Evolutionary conservation across 805 yeast species (phyloP).

Genomic region (Zygosaccharomyces kombuchaensis): DNA sequence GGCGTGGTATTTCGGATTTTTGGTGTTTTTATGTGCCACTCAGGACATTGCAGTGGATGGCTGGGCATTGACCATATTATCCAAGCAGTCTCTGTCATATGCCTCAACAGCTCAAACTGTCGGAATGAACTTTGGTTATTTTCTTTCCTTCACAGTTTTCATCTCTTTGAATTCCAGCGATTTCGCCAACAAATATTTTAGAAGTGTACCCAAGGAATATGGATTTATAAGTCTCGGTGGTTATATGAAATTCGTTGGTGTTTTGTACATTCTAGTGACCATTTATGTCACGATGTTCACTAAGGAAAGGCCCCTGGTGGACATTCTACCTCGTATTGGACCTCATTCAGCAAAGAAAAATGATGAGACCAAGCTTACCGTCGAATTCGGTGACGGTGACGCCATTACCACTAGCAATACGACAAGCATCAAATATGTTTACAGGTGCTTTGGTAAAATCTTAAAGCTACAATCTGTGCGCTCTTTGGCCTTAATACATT

Average conservation of each 20-base stretch:
- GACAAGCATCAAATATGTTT: conserved; percentile 48
- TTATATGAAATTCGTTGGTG: conserved; percentile 76
- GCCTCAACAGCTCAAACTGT: conserved; percentile 98
- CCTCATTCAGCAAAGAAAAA: conserved; percentile 10
- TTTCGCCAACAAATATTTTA: conserved; percentile 80
- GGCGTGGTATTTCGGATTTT: conserved; percentile 65
- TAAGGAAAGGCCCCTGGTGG: conserved; percentile 63
- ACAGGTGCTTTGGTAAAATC: conserved; percentile 63
- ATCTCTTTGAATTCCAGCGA: conserved; percentile 87
- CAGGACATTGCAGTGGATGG: conserved; percentile 99
- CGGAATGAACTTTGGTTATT: conserved; percentile 91
- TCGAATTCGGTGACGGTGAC: conserved; percentile 32
- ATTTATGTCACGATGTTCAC: conserved; percentile 52
- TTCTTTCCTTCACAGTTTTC: conserved; percentile 85
- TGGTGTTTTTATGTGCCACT: conserved; percentile 89
- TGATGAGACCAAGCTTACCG: conserved; percentile 15
- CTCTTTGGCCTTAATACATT: conserved; percentile 65
- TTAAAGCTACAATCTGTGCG: conserved; percentile 66
- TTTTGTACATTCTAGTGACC: conserved; percentile 65
- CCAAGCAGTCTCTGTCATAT: conserved; percentile 72
- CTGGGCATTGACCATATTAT: conserved; percentile 90
- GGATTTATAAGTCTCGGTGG: conserved; percentile 72
- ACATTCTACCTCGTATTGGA: conserved; percentile 7
- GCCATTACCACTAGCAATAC: conserved; percentile 25
- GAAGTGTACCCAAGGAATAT: conserved; percentile 52